These are phyloP conservation scores for Abortiporus biennis DNA, from an alignment of 1,284 basidiomycete species.

Conservation along the genomic window DNA sequence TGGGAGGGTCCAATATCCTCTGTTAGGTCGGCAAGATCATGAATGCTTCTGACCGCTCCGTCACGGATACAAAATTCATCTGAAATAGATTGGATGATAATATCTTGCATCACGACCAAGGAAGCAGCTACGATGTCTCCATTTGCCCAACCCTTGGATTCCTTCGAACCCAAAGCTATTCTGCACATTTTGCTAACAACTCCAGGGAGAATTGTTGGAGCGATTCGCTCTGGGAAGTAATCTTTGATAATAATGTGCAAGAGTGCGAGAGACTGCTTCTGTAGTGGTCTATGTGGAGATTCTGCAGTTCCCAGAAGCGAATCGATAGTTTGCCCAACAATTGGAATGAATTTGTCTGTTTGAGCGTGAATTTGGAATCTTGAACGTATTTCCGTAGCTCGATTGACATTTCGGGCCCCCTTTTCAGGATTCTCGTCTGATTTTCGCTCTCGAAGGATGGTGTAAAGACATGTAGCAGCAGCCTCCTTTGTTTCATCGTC, in stretches of 20 bases:
- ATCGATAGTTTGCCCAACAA: conserved; percentile 80
- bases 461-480: conserved; percentile 48
- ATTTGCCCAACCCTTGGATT: conserved; percentile 56
- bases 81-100: conserved; percentile 52
- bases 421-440: conserved; percentile 29
- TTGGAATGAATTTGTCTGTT: conserved; percentile 54
- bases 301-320: conserved; percentile 53
- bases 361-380: conserved; percentile 42
- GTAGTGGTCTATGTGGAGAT: conserved; percentile 55
- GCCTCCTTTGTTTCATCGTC: conserved; percentile 77
- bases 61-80: conserved; percentile 61
- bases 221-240: conserved; percentile 60
- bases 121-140: conserved; percentile 57
- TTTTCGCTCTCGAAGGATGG: conserved; percentile 46
- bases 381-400: conserved; percentile 25
- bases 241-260: conserved; percentile 47
- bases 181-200: conserved; percentile 72
- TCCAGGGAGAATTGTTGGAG: conserved; percentile 77
- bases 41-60: conserved; percentile 47
- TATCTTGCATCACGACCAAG: conserved; percentile 49
- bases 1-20: conserved; percentile 24
- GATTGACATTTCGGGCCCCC: conserved; percentile 20
- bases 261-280: conserved; percentile 57
- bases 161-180: conserved; percentile 44
- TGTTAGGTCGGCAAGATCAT: conserved; percentile 57